phyloP scores from a whole-genome alignment of 2,329 filamentous ascomycete genomes.

The Moelleriella libera region DNA sequence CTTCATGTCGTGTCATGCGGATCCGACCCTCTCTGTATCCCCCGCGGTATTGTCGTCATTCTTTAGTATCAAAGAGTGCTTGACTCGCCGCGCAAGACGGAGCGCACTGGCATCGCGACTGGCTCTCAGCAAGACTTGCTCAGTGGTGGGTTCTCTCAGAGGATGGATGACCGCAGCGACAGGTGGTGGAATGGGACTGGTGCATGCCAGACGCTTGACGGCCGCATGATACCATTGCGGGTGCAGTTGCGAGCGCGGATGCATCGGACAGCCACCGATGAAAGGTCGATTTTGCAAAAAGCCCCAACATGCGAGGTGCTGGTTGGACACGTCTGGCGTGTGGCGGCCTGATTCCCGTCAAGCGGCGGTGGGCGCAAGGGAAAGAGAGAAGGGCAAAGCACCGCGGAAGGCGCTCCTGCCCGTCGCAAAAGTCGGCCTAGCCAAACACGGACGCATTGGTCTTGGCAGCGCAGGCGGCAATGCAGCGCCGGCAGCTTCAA shows the following conservation, averaged over 20 bases:
- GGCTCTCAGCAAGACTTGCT: background rate
- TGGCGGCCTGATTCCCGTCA: background rate
- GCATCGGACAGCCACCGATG: no score
- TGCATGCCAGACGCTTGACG: background rate
- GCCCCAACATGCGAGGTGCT: background rate
- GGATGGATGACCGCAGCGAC: background rate
- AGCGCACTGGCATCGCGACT: background rate
- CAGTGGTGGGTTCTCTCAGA: background rate
- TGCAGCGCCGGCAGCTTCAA: background rate
- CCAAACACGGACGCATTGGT: background rate
- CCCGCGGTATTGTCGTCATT: background rate
- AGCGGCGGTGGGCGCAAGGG: background rate
- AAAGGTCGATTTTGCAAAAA: background rate
- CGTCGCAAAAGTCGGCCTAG: constrained; percentile 3
- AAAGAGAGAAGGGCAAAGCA: background rate
- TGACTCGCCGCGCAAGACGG: background rate
- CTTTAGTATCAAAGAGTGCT: background rate
- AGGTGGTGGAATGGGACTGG: background rate
- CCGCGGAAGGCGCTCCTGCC: constrained; percentile 5
- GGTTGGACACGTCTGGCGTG: background rate
- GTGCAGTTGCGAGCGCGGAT: no score
- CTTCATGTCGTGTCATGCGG: background rate
- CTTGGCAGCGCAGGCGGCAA: background rate
- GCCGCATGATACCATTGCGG: background rate
- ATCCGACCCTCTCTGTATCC: background rate